Evolutionary conservation across 2,329 filamentous ascomycete species (phyloP), one percentile per base, ranked within the genome.

Genomic region (Aspergillus alliaceus): DNA sequence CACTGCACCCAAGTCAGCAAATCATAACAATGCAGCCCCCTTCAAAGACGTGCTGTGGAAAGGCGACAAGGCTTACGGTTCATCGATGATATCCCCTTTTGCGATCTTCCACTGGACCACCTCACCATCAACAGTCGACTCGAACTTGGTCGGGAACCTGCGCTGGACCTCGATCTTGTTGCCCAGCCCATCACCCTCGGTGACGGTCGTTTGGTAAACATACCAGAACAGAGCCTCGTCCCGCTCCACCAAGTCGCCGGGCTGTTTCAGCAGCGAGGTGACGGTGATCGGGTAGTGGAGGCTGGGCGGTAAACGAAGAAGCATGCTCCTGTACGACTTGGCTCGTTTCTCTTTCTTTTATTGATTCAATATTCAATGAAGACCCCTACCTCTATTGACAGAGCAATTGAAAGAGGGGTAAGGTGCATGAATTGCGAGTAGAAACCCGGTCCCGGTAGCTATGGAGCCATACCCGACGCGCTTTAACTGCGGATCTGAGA

Each of bases 271-370:
- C 59, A 98, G 83, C 75, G 91, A 89, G 67, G 88, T 92, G 76
- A 99, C 88, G 66, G 89, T 96, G 76, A 98, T 93, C 68, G 95
- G 95, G 77, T 98, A 99, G 76, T 89, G 90, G 66, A 97, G 85
- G 76, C 85, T 76, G 53, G 73, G 61, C 59, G 79, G 79, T 64
- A 81, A 67, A 71, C 74, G 75, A 66, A 80, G 69, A 68, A 79
- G 76, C 79, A 81, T 81, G 57, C 66, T 71, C 64, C 51, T 58
- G 51, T 54, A 29, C 22, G 39, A 29, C 25, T 44, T 52, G 29
- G 37, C 40, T 37, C 24, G 51, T 34, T 51, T 56, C 34, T 51
- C 18, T 53, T 37, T 32, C 24, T 47, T 44, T 49, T n/a, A 22
- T 12, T 40, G 37, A 24, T 50, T 50, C 48, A 29, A 27, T 20